Evolutionary conservation across 139 green algal species (phyloP), one percentile per base, ranked within the genome.

Genomic region (Chlamydomonas applanata): DNA sequence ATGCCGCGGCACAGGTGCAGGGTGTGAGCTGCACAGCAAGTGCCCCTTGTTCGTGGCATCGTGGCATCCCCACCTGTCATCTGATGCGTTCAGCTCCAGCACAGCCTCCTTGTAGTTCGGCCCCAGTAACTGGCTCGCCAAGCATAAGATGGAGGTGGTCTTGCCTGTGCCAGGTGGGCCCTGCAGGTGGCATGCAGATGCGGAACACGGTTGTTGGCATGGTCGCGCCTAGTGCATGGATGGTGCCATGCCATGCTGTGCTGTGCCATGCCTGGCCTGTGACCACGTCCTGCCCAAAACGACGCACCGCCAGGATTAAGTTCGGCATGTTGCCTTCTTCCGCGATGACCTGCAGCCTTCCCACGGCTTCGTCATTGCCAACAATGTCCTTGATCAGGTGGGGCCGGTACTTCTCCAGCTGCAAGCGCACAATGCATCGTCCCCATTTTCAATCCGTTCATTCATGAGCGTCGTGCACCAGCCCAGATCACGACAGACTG

Each of bases 301-400:
- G 24, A 40, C 82, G 73, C 69, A 93, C 91, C 74, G 94, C 77
- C 3, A 99, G 87, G 35, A 99, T 98, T 57, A 99, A 64, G 84
- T 99, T 98, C 32, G 95, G 95, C 86, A 99, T 95, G 79, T 98
- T 98, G 62, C 96, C 96, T 63, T 98, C 90, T 25, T 94, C 86
- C 20, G 94, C 91, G 52, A 99, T 98, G 49, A 96, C 85, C 57
- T 93, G 82, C n/a, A 99, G 80, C 4, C 96, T 83, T 1, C 85
- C 85, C 0, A 99, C 94, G 0, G 96, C 96, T 25, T 99, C 95
- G 2, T 75, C 74, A 65, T 99, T 99, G 34, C 95, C 95, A 25
- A 99, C 94, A 22, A 99, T 94, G 44, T 99, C 94, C 9, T 86
- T 88, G 16, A 99, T 90, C 2, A 83, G 65, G 25, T 64, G 79